Base-by-base conservation (phyloP, 495 filamentous ascomycete genomes). In the Chaetomium fimeti region DNA sequence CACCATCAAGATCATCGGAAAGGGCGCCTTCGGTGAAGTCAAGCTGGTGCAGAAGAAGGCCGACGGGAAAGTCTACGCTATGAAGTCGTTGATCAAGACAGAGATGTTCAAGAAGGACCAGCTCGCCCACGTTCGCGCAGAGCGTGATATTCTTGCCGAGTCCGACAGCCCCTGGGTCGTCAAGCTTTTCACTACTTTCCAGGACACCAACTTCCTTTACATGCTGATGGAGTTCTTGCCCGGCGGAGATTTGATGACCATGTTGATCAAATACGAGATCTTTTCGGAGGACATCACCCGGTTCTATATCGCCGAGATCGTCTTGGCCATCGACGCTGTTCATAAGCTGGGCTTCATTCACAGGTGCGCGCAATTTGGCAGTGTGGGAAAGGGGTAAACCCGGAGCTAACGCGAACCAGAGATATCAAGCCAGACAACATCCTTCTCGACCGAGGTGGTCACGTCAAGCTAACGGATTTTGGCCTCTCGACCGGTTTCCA, bases 101-200 rank as follows among this genome's bases (percentile, higher is more conserved):
- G 94, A 99, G 76, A 99, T 99, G 94, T 97, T 96, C 81, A 98
- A 97, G 82, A 97, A 96, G 80, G 95, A 99, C 71, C 94, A 99
- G 76, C 79, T 99, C 62, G 94, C 94, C n/a, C 94, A 99, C 79
- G 94, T 99, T 57, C 92, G 96, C 63, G 91, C 94, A 18, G 94
- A 99, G 80, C 87, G 94, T 81, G 94, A 99, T 74, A 97, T 99
- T 68, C 80, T 99, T 45, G 95, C 94, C 32, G 95, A 98, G 73
- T 96, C 94, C 9, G 94, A 99, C 80, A 97, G 93, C 76, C 93
- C 93, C 18, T 99, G 94, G 94, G 88, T 99, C 20, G 94, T 99
- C 68, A 98, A 97, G 81, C 83, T 99, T 64, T 93, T 91, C 76
- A 97, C 93, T 20, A 97, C 94, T 8, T 99, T 98, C 80, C 94